Base-by-base conservation (phyloP, 768 basidiomycete genomes). In the Amanita pallidorosea region DNA sequence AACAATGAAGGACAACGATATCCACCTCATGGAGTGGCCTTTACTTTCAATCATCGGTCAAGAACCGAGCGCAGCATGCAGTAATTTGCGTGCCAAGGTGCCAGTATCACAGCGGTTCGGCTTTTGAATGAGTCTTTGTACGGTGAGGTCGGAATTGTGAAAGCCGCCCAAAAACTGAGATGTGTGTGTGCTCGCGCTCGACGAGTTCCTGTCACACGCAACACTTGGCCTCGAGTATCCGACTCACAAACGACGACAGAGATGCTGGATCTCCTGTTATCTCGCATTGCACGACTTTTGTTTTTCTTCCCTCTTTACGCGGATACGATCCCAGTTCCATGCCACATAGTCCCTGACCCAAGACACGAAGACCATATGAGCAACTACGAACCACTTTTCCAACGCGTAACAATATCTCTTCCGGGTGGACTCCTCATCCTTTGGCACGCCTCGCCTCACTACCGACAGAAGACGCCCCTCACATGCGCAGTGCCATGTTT, bases 261-360 rank as follows among this genome's bases (percentile, higher is more conserved):
- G 46, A 77, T 77, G 0, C 63, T 88, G 7, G 86, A 86, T 4
- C 78, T 83, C 54, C 67, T 90, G 2, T 73, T 89, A 7, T 76
- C 71, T 93, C 37, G 73, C 85, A 0, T 63, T 88, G 22, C 73
- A 79, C 52, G 76, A 89, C 58, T 82, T 87, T 56, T 69, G 76
- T 1, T 57, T 82, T 18, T 68, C 74, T 9, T 68, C 71, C 25
- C 63, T 81, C 46, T 88, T 90, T 62, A 63, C 65, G 20, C 66
- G 66, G 20, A 60, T 80, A n/a, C 48, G 48, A 7, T 37, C 37
- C 22, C 13, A 29, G 11, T 50, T 22, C 12, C 46, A 23, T 41
- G 67, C 69, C 15, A 61, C 60, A 18, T n/a, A n/a, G n/a, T 57
- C 63, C 12, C 54, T 56, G 0, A 55, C 15, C 18, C 33, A 23